phyloP scores from a whole-genome alignment of 768 basidiomycete genomes.

The Terana coerulea region DNA sequence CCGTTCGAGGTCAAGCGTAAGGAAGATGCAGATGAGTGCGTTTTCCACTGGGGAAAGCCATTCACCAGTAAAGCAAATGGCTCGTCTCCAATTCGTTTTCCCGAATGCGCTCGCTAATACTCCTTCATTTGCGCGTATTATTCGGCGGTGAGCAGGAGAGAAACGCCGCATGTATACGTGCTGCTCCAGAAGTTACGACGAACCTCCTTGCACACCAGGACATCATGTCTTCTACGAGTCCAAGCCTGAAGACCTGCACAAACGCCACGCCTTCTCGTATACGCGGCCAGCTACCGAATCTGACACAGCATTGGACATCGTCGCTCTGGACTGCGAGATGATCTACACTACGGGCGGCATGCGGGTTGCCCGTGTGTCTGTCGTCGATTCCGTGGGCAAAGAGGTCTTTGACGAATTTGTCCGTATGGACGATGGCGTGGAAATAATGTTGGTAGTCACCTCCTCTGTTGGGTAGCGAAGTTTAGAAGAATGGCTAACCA shows the following conservation, averaged over 20 bases:
- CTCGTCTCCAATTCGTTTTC: constrained; percentile 28
- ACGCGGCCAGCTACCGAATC: constrained; percentile 25
- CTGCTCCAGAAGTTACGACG: constrained; percentile 61
- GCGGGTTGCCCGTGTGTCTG: constrained; percentile 86
- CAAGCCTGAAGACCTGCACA: constrained; percentile 59
- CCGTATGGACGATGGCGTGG: constrained; percentile 74
- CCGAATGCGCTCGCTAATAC: neutral
- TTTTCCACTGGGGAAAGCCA: constrained; percentile 80
- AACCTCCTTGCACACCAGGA: constrained; percentile 71
- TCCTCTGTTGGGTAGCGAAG: neutral
- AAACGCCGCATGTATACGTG: constrained; percentile 71
- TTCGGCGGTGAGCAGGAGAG: constrained; percentile 49
- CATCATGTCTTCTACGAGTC: constrained; percentile 91
- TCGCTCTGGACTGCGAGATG: constrained; percentile 96
- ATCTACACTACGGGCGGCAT: constrained; percentile 91
- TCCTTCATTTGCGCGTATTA: too few relatives aligned
- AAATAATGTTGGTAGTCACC: constrained; percentile 58
- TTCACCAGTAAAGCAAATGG: constrained; percentile 63
- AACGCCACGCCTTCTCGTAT: constrained; percentile 69
- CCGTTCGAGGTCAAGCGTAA: constrained; percentile 64
- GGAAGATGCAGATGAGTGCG: constrained; percentile 60
- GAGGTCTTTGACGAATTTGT: constrained; percentile 82
- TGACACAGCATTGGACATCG: constrained; percentile 62
- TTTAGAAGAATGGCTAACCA: too few relatives aligned
- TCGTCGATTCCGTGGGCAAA: constrained; percentile 73